Conservation (phyloP, 768 basidiomycete genomes). For the Porphyrellus cyaneotinctus region DNA sequence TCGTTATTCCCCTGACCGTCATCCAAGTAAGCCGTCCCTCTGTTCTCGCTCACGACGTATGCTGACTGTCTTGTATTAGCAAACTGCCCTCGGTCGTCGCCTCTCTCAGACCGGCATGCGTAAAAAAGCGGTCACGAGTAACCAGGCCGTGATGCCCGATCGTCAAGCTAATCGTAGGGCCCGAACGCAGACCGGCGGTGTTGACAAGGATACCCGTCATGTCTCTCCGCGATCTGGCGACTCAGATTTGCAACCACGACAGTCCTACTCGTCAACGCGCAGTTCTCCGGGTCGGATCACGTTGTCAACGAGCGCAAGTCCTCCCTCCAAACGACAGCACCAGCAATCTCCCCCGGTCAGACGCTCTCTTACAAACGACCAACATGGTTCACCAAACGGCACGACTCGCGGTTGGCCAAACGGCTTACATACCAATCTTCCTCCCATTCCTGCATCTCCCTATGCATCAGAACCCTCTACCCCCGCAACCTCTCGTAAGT, state of each 20-base stretch:
- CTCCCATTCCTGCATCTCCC: constrained; percentile 68
- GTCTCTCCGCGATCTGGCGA: constrained; percentile 27
- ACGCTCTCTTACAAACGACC: constrained; percentile 33
- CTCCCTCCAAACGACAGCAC: constrained; percentile 23
- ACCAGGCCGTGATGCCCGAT: constrained; percentile 22
- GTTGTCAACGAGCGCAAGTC: constrained; percentile 16
- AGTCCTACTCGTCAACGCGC: constrained; percentile 33
- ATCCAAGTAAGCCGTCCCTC: constrained; percentile 59
- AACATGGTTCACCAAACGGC: constrained; percentile 25
- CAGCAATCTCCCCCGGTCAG: constrained; percentile 26
- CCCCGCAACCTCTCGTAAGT: constrained; percentile 52
- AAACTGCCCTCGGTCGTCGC: constrained; percentile 67
- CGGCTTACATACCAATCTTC: constrained; percentile 38
- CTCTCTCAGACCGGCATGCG: constrained; percentile 53
- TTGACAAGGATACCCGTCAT: constrained; percentile 33
- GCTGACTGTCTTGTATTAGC: constrained; percentile 37
- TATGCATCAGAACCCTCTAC: constrained; percentile 58
- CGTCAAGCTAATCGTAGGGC: constrained; percentile 36
- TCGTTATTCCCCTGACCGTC: constrained; percentile 87
- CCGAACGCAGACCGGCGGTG: constrained; percentile 33
- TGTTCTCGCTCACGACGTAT: not conserved
- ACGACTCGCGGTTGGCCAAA: constrained; percentile 32
- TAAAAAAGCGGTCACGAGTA: constrained; percentile 9
- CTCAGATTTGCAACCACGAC: constrained; percentile 26
- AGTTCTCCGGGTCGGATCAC: constrained; percentile 32